A percentile compares a stretch with the other conserved stretches of the same genome.
Conservation (phyloP, 129 eudicot species). For the Deinandra increscens region DNA sequence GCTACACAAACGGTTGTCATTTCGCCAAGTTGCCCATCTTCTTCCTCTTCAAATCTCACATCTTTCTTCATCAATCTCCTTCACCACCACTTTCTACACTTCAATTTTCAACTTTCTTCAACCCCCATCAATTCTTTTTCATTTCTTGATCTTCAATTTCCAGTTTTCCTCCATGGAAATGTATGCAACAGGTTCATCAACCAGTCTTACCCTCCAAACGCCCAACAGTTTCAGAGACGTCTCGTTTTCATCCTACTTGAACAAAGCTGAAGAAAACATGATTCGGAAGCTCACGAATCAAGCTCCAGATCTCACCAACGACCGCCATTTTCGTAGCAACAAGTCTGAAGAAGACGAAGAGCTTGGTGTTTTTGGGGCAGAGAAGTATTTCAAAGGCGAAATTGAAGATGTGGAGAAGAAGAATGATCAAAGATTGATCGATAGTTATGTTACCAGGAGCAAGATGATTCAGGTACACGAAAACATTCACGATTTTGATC, state of each 20-base stretch:
- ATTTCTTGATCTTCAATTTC: no score
- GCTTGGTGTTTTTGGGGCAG: slow-evolving; percentile 76
- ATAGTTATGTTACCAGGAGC: not conserved
- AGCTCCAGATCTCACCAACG: slow-evolving; percentile 17
- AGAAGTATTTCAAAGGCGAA: slow-evolving; percentile 76
- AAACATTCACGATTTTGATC: not conserved
- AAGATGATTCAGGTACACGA: not conserved
- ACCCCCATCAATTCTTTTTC: not conserved
- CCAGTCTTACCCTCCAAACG: slow-evolving; percentile 39
- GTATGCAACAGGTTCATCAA: slow-evolving; percentile 27
- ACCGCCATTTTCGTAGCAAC: slow-evolving; percentile 23
- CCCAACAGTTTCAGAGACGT: slow-evolving; percentile 42
- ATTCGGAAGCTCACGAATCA: slow-evolving; percentile 26
- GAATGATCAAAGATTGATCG: not conserved
- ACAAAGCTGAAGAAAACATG: slow-evolving; percentile 44
- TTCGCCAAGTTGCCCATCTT: slow-evolving; percentile 30
- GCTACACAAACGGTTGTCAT: slow-evolving; percentile 34
- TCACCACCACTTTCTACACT: not conserved
- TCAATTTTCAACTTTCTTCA: not conserved
- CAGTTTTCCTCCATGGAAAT: slow-evolving; percentile 26
- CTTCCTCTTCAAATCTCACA: slow-evolving; percentile 15
- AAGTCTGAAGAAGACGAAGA: slow-evolving; percentile 49
- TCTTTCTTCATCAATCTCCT: slow-evolving; percentile 16
- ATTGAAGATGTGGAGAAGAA: slow-evolving; percentile 30
- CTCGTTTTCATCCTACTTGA: slow-evolving; percentile 70